A percentile compares a stretch with the other conserved stretches of the same genome.
Evolutionary conservation across 768 basidiomycete genomes (phyloP).

Genomic region (Mycena olivaceomarginata): DNA sequence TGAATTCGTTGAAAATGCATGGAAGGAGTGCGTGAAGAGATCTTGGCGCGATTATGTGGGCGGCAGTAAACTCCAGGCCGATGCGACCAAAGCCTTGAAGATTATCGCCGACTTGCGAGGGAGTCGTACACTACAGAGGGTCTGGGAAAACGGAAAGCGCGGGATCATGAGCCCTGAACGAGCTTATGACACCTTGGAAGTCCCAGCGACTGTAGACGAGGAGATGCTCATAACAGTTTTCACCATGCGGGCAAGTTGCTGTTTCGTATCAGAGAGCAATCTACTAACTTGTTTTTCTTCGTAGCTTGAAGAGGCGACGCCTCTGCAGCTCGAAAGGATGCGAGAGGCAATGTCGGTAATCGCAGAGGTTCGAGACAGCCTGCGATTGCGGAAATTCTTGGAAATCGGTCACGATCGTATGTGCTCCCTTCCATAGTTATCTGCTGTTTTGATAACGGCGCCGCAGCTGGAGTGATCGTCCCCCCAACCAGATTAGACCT

Average conservation of each 20-base stretch:
- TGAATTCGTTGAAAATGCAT: slow-evolving; percentile 82
- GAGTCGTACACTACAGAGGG: slow-evolving; percentile 66
- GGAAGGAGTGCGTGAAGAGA: slow-evolving; percentile 75
- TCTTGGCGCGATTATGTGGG: slow-evolving; percentile 73
- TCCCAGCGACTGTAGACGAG: slow-evolving; percentile 84
- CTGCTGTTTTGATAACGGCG: slow-evolving; percentile 7
- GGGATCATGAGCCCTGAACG: slow-evolving; percentile 79
- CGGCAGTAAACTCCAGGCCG: slow-evolving; percentile 67
- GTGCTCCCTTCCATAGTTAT: slow-evolving; percentile 54
- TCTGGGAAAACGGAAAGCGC: slow-evolving; percentile 74
- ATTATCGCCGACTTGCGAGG: slow-evolving; percentile 80
- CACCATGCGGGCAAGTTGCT: slow-evolving; percentile 75
- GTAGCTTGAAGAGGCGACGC: slow-evolving; percentile 81
- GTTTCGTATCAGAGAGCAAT: slow-evolving; percentile 16
- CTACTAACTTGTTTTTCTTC: slow-evolving; percentile 30
- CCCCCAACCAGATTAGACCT: slow-evolving; percentile 75
- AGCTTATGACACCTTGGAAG: slow-evolving; percentile 84
- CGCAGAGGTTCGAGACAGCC: slow-evolving; percentile 84
- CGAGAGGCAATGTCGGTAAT: slow-evolving; percentile 84
- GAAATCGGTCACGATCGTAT: slow-evolving; percentile 84
- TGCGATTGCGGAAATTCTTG: slow-evolving; percentile 79
- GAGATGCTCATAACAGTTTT: slow-evolving; percentile 86
- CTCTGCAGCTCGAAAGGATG: slow-evolving; percentile 81
- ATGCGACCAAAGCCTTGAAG: slow-evolving; percentile 81
- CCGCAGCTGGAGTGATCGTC: slow-evolving; percentile 79